Evolutionary conservation across 176 grass and related monocot species (phyloP).

Genomic region (Tillandsia fasciculata): DNA sequence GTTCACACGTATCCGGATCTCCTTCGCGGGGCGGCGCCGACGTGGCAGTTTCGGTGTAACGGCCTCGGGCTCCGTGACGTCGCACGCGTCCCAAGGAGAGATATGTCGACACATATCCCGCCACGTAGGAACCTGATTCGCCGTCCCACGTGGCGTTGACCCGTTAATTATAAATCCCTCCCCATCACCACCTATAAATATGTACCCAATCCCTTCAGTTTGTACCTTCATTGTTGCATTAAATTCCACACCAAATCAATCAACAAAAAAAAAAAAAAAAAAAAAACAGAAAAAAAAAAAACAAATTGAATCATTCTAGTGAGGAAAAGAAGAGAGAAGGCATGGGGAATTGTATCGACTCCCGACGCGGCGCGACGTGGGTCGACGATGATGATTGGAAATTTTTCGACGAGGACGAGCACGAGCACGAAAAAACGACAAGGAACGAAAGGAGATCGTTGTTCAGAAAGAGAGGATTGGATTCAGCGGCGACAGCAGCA

Average conservation of each 20-base stretch:
- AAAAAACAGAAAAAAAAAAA: constrained; percentile 27
- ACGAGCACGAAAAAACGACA: background rate
- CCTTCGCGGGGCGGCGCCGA: no score
- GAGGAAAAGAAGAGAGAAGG: background rate
- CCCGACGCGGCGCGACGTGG: constrained; percentile 31
- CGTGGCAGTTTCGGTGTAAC: no score
- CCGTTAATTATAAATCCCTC: no score
- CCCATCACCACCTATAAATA: background rate
- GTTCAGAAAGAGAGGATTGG: background rate
- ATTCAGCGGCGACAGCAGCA: background rate
- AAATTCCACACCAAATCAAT: background rate
- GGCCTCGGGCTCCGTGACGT: no score
- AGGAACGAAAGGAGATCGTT: no score
- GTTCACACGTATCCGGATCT: background rate
- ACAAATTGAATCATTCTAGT: constrained; percentile 1
- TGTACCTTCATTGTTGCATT: background rate
- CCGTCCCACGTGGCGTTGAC: no score
- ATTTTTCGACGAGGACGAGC: background rate
- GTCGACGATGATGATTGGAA: constrained; percentile 25
- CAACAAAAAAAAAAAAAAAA: background rate
- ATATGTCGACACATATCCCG: no score
- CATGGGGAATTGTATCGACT: constrained; percentile 59
- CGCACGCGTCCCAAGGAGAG: no score
- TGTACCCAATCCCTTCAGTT: background rate
- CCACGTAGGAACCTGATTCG: no score